Base-by-base conservation (phyloP, 371 early-diverging fungal genomes). In the Saksenaea oblongispora region DNA sequence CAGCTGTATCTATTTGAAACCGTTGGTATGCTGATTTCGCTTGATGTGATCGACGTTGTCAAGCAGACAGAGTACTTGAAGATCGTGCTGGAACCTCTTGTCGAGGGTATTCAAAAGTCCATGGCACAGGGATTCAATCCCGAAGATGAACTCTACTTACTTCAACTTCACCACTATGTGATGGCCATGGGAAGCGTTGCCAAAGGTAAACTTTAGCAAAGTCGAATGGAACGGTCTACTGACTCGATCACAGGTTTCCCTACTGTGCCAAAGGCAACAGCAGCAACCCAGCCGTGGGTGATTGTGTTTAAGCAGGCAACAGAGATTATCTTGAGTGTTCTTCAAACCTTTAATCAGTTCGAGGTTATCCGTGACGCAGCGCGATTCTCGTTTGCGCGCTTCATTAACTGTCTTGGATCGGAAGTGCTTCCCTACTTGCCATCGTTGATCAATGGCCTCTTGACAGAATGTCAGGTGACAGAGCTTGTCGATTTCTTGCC, bases 1-100 rank as follows among this genome's bases (percentile, higher is more conserved):
- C 96, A 97, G 73, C 71, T 93, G 31, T 94, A 91, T 70, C 71
- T 96, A 35, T 97, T 95, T 82, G 98, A 98, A 73, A 89, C 95
- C 3, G 95, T 91, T 56, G 96, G 97, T 24, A 79, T 89, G 61
- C 75, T 96, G 69, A 93, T 97, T 67, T 91, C 97, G 11, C 78
- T 89, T 28, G 89, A 91, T 26, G 73, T 72, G 39, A 79, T 92
- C 39, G 85, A 89, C 56, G 78, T 81, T 15, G 76, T 83, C 60
- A 87, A 89, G 58, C 94, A 94, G 73, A 86, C 87, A 58, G 87
- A 91, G 66, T 88, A 90, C 54, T 80, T 94, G 36, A 84, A 85
- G 70, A 87, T 87, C 56, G 85, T 94, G 35, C 73, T 95, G 60
- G 85, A 79, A 41, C 96, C 95, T n/a, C 80, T 95, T 69, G 84